A percentile compares a stretch with the other conserved stretches of the same genome.
Evolutionary conservation across 164 flowering plant genomes (phyloP).

Genomic region (Taxillus chinensis): DNA sequence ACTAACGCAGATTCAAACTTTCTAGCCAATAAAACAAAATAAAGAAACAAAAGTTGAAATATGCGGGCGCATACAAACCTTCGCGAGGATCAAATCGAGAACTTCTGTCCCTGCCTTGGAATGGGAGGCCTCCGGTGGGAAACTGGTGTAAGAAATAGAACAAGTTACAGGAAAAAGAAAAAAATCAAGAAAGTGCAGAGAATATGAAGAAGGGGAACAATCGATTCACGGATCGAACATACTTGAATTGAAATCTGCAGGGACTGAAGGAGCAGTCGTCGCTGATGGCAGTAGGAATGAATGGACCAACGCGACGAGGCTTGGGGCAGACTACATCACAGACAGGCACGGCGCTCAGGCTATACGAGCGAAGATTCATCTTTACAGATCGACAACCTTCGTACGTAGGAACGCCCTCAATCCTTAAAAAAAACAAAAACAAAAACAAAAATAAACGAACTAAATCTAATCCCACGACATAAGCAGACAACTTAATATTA

Average conservation of each 20-base stretch:
- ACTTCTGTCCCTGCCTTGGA: conserved; percentile 26
- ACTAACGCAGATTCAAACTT: not conserved
- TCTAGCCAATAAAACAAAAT: not conserved
- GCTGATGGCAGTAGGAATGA: conserved; percentile 9
- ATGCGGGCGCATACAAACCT: conserved; percentile 15
- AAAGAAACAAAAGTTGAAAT: not conserved
- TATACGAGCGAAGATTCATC: conserved; percentile 19
- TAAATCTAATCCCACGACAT: no score
- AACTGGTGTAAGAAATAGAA: conserved; percentile 1
- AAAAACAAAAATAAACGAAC: no score
- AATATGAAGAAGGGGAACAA: not conserved
- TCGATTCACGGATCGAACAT: not conserved
- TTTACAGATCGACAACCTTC: not conserved
- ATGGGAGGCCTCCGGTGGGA: conserved; percentile 17
- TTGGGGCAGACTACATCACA: conserved; percentile 38
- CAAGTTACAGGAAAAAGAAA: not conserved
- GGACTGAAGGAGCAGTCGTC: conserved; percentile 18
- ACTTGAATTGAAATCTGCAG: conserved; percentile 14
- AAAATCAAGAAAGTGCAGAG: not conserved
- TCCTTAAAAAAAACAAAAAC: no score
- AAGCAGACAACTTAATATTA: no score
- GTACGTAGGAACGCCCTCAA: no score
- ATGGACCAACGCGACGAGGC: conserved; percentile 26
- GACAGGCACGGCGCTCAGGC: conserved; percentile 13
- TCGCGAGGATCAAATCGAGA: conserved; percentile 26